Conservation (phyloP, 2,329 filamentous ascomycete species). For the Aspergillus costaricaensis region DNA sequence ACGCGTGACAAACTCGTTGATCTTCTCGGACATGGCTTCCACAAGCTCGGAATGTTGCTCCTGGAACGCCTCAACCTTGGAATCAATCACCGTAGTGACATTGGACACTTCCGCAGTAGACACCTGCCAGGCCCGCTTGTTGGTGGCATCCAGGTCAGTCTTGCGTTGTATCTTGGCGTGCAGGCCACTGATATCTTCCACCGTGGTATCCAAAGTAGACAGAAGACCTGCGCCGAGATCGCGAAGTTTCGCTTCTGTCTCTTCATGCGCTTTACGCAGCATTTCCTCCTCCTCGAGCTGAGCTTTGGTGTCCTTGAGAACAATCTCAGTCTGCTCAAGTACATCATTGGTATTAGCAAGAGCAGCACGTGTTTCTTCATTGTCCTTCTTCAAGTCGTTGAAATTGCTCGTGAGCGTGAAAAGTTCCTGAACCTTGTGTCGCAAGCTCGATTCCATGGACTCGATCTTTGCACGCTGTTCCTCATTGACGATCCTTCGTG, state of each 20-base stretch:
- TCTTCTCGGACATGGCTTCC: slow-evolving; percentile 65
- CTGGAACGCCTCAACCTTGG: slow-evolving; percentile 71
- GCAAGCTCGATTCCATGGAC: slow-evolving; percentile 83
- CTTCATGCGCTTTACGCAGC: slow-evolving; percentile 79
- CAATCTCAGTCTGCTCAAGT: slow-evolving; percentile 83
- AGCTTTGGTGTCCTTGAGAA: slow-evolving; percentile 74
- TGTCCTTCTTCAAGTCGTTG: slow-evolving; percentile 84
- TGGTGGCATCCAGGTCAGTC: slow-evolving; percentile 77
- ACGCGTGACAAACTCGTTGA: slow-evolving; percentile 73
- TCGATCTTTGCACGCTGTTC: slow-evolving; percentile 92
- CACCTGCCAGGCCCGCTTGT: slow-evolving; percentile 75
- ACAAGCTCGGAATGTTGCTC: slow-evolving; percentile 72
- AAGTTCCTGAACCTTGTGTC: slow-evolving; percentile 91
- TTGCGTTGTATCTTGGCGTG: slow-evolving; percentile 85
- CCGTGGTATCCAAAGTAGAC: slow-evolving; percentile 73
- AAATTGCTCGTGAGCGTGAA: slow-evolving; percentile 85
- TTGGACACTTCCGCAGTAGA: slow-evolving; percentile 75
- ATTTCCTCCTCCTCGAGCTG: slow-evolving; percentile 76
- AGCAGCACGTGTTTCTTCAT: slow-evolving; percentile 70
- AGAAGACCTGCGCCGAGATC: slow-evolving; percentile 75
- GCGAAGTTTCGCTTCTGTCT: slow-evolving; percentile 77
- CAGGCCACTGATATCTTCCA: slow-evolving; percentile 76
- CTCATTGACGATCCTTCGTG: slow-evolving; percentile 83
- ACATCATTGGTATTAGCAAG: slow-evolving; percentile 80
- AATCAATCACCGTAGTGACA: slow-evolving; percentile 75